Base-by-base conservation (phyloP, 116 monocot genomes). In the Zostera marina region DNA sequence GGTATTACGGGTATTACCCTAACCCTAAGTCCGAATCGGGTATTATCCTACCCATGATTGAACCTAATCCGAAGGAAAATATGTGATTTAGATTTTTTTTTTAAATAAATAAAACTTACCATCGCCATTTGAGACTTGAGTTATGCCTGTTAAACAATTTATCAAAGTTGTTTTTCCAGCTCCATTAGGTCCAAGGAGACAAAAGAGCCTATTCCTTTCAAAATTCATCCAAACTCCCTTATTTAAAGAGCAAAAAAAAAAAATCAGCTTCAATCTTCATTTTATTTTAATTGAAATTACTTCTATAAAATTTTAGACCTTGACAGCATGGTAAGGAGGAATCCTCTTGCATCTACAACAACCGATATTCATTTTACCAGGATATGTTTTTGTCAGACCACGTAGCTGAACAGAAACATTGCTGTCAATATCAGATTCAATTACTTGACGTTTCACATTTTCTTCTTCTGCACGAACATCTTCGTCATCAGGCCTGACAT, bases 131-230 rank as follows among this genome's bases (percentile, higher is more conserved):
- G 84, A 81, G 44, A 93, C 73, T 47, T 87, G 87, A 45, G 93
- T 93, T 69, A 87, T 75, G 44, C 93, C 92, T 53, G 87, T 92
- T 47, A 92, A 59, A 74, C 92, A 92, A 53, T 79, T 92, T 42
- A 92, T 87, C 9, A 71, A 63, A 56, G 87, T 92, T 41, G 92
- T 92, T 72, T 92, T 92, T 19, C 92, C 92, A 22, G 92, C 92
- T 74, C 92, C 92, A 70, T 92, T 92, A 46, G 87, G 87, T 44
- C 92, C 87, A 60, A 87, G 92, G 74, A 92, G 78, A 62, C 92
- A 92, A 71, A 92, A 92, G 22, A 92, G 71, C 66, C 83, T 81
- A 64, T 83, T 72, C 74, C 81, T 77, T 42, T 75, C 72, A 52
- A 92, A 72, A 54, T 81, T 92, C 39, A 92, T 58, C 92, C 92